Conservation (phyloP, 768 basidiomycete genomes). For the Trametes villosa region DNA sequence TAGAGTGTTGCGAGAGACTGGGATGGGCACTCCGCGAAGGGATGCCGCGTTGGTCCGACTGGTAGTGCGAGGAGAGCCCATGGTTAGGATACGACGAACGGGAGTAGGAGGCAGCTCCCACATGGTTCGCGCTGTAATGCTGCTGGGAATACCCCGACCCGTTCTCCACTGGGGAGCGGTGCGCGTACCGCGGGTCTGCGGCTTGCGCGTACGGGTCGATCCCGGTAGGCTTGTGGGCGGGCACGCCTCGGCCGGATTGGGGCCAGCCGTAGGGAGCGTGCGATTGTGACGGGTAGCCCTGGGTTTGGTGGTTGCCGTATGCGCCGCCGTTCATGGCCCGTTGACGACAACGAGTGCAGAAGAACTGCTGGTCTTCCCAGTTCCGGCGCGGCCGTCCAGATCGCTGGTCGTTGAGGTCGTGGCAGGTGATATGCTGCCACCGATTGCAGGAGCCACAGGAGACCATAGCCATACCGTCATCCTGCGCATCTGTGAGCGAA, state of each 20-base stretch:
- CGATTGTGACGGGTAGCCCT: constrained; percentile 6
- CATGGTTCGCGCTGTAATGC: constrained; percentile 17
- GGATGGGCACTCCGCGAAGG: constrained; percentile 9
- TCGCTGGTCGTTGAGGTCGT: constrained; percentile 69
- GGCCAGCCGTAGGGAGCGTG: constrained; percentile 17
- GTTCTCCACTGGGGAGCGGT: constrained; percentile 20
- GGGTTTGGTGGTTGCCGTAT: not conserved
- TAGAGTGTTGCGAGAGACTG: not conserved
- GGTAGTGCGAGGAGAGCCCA: constrained; percentile 31
- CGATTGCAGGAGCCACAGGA: constrained; percentile 80
- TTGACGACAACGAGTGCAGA: constrained; percentile 64
- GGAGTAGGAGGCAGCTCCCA: constrained; percentile 22
- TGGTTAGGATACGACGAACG: constrained; percentile 23
- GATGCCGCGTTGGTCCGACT: constrained; percentile 33
- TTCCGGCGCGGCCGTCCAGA: constrained; percentile 71
- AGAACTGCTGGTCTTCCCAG: constrained; percentile 87
- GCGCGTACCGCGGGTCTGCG: constrained; percentile 20
- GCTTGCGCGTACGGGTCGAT: constrained; percentile 17
- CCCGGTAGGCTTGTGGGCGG: constrained; percentile 6
- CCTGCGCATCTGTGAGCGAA: constrained; percentile 48
- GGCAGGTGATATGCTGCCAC: constrained; percentile 92
- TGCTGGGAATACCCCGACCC: constrained; percentile 18
- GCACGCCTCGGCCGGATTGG: not conserved
- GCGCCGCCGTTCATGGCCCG: constrained; percentile 9
- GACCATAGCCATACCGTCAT: constrained; percentile 78